These are phyloP conservation scores for Pezicula carpinea DNA, from an alignment of 2,329 filamentous ascomycete genomes.

Conservation along the genomic window DNA sequence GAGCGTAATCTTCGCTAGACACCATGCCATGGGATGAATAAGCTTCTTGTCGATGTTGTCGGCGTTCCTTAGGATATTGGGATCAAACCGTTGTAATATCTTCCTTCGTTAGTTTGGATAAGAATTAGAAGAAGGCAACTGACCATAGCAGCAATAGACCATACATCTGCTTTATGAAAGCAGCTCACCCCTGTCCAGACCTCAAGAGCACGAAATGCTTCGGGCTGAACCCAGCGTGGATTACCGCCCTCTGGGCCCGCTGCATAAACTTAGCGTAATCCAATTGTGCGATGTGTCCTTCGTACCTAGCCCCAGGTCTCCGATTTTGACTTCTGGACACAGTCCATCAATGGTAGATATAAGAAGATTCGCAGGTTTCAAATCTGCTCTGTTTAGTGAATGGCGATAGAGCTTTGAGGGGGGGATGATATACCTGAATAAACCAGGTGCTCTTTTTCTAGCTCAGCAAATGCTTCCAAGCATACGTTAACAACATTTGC, in stretches of 20 bases:
- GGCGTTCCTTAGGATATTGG: slow-evolving; percentile 10
- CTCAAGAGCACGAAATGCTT: slow-evolving; percentile 9
- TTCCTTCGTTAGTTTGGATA: slow-evolving; percentile 9
- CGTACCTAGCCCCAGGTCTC: slow-evolving; percentile 8
- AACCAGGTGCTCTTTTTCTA: slow-evolving; percentile 10
- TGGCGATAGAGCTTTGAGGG: slow-evolving; percentile 1
- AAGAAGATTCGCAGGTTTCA: slow-evolving; percentile 9
- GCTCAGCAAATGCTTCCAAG: slow-evolving; percentile 7
- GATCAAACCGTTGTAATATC: slow-evolving; percentile 10
- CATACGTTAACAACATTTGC: slow-evolving; percentile 6
- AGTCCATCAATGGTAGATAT: slow-evolving; percentile 7
- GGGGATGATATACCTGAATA: slow-evolving; percentile 6
- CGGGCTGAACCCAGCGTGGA: slow-evolving; percentile 6
- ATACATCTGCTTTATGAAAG: slow-evolving; percentile 13
- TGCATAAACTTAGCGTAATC: neutral
- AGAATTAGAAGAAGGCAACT: slow-evolving; percentile 9
- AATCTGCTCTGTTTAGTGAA: slow-evolving; percentile 6
- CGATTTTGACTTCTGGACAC: slow-evolving; percentile 4
- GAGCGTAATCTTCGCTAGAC: slow-evolving; percentile 13
- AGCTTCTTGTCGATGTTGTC: slow-evolving; percentile 11
- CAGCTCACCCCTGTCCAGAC: slow-evolving; percentile 12
- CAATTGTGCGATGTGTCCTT: neutral
- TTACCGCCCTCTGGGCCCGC: slow-evolving; percentile 6
- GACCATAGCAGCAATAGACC: slow-evolving; percentile 13
- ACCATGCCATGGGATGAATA: slow-evolving; percentile 10